Evolutionary conservation across 1,139 yeast genomes (phyloP), one percentile per base, ranked within the genome.

Genomic region (Pichia inconspicua): DNA sequence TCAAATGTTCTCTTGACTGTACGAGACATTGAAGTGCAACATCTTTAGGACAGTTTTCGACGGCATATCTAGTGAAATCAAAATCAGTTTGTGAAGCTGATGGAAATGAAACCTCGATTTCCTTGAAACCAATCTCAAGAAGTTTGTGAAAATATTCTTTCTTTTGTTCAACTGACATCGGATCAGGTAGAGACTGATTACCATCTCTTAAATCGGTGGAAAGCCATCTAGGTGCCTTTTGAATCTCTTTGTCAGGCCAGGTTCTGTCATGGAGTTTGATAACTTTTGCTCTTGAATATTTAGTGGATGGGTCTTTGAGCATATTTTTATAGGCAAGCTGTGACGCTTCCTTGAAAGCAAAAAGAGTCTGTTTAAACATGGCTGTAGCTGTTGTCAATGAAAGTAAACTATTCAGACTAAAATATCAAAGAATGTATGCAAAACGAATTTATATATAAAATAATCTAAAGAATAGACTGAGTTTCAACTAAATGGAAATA

Each of bases 201-300:
- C 98, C 98, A 66, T 92, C 98, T 67, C 98, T 78, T 59, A 92
- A 77, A 66, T 92, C 98, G 2, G 98, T 92, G 9, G 97, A 85
- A 48, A 92, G 77, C 98, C 98, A 92, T 64, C 97, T 76, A 51
- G 98, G 98, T 2, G 97, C 86, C 66, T 84, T 83, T 48, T 78
- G 78, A 57, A 92, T 75, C 37, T 79, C 70, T 48, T 79, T 80
- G 57, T 77, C 69, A 10, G 98, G 98, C 98, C 98, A 92, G 54
- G 81, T 77, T 61, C 98, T 80, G 61, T 85, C 78, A 27, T 87
- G 81, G 53, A 90, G 73, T 43, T 79, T 64, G 43, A 90, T 73
- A 9, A 82, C 78, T 49, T 79, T 75, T 61, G 84, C 87, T 46
- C 84, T 72, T 54, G 71, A 73, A 67, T 92, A 92, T 66, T 92